Evolutionary conservation across 495 filamentous ascomycete genomes (phyloP).

Genomic region (Schizothecium vesticola): DNA sequence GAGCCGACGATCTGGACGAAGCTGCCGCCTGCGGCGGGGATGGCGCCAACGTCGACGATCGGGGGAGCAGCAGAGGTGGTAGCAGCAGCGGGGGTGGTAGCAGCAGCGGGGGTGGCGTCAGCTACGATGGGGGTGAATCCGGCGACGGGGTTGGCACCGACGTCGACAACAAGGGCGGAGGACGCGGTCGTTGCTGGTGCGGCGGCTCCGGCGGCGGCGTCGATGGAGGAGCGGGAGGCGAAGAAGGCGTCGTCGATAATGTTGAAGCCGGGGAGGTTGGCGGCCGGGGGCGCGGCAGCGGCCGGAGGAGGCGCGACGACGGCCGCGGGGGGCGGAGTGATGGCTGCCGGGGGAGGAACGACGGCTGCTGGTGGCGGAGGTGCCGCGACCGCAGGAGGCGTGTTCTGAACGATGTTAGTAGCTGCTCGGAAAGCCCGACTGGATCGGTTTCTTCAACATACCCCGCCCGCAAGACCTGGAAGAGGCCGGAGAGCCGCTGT

Average conservation of each 20-base stretch:
- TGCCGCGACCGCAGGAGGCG: neutral
- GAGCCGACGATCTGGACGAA: neutral
- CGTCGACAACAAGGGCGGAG: neutral
- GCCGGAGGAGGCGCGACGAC: neutral
- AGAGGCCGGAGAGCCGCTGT: conserved; percentile 9
- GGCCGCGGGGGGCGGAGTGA: neutral
- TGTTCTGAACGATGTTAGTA: neutral
- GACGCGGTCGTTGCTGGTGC: neutral
- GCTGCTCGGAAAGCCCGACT: neutral
- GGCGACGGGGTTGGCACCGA: neutral
- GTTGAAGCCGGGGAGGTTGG: neutral
- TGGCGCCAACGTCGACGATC: neutral
- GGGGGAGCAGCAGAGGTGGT: neutral
- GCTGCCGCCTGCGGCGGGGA: neutral
- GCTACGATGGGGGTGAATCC: neutral
- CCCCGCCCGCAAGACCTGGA: conserved; percentile 13
- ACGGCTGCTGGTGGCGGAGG: neutral
- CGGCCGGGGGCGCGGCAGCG: neutral
- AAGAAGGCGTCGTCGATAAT: neutral
- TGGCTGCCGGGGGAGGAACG: neutral
- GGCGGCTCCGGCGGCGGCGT: neutral
- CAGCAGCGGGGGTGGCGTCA: neutral
- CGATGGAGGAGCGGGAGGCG: neutral
- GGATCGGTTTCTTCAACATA: neutral
- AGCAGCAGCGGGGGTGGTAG: neutral